Evolutionary conservation across 805 yeast species (phyloP).

Genomic region (Clavispora asparagi): DNA sequence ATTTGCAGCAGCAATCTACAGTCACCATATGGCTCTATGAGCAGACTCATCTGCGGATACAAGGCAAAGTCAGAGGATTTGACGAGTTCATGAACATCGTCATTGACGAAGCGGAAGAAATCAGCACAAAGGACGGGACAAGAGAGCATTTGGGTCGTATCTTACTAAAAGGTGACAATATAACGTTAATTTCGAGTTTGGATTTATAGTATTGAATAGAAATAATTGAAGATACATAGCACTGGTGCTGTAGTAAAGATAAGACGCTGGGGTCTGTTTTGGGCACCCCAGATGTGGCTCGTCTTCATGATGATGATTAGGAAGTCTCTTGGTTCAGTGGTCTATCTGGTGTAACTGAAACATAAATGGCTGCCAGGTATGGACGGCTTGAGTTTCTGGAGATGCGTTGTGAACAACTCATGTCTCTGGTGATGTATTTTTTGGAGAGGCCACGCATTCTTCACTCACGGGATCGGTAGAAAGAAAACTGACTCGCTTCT

Average conservation of each 20-base stretch:
- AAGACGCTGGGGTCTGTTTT: too few relatives aligned
- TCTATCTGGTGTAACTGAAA: too few relatives aligned
- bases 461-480: background rate
- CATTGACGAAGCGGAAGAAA: conserved; percentile 58
- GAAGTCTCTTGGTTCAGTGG: too few relatives aligned
- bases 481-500: conserved; percentile 24
- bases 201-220: conserved; percentile 19
- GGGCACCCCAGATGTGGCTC: too few relatives aligned
- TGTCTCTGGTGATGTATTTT: too few relatives aligned
- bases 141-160: conserved; percentile 64
- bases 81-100: conserved; percentile 94
- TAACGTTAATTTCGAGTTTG: conserved; percentile 58
- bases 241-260: too few relatives aligned
- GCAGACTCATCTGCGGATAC: conserved; percentile 69
- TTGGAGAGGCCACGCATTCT: too few relatives aligned
- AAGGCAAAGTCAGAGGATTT: conserved; percentile 85
- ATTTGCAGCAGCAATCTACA: conserved; percentile 70
- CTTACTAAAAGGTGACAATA: conserved; percentile 88
- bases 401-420: too few relatives aligned
- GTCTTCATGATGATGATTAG: too few relatives aligned
- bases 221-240: too few relatives aligned
- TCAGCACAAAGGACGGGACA: conserved; percentile 46
- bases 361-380: too few relatives aligned
- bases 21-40: conserved; percentile 90
- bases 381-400: too few relatives aligned